Conservation (phyloP, 352 stramenopile genomes). For the Peronospora destructor region DNA sequence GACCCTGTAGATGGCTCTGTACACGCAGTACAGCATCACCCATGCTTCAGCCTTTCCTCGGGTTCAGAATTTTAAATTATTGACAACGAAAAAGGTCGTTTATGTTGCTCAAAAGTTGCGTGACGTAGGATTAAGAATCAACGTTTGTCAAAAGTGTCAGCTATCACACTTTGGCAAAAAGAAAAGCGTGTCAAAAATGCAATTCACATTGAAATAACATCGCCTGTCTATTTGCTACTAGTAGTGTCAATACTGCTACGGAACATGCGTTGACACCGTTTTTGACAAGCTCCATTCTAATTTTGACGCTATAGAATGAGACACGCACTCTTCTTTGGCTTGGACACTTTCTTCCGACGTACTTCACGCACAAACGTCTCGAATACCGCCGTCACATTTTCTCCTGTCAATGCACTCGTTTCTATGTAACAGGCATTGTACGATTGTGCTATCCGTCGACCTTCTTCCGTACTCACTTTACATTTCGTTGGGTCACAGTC, state of each 20-base stretch:
- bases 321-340: conserved; percentile 68
- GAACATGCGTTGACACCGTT: no score
- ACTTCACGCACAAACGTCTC: conserved; percentile 84
- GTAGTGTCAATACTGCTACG: neutral
- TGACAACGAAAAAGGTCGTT: no score
- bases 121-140: no score
- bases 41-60: conserved; percentile 31
- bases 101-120: neutral
- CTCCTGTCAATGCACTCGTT: conserved; percentile 78
- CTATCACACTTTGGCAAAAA: no score
- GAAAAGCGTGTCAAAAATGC: no score
- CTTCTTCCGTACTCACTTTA: conserved; percentile 82
- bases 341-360: conserved; percentile 71
- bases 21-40: conserved; percentile 61
- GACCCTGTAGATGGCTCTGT: conserved; percentile 42
- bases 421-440: conserved; percentile 87
- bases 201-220: neutral
- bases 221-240: conserved; percentile 27
- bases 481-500: conserved; percentile 74
- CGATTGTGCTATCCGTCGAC: conserved; percentile 71
- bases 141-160: no score
- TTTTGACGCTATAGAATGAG: conserved; percentile 46
- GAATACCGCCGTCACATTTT: conserved; percentile 82
- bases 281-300: no score
- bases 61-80: no score